Evolutionary conservation across 208 protist genomes (phyloP).

Genomic region (Crithidia acanthocephali): DNA sequence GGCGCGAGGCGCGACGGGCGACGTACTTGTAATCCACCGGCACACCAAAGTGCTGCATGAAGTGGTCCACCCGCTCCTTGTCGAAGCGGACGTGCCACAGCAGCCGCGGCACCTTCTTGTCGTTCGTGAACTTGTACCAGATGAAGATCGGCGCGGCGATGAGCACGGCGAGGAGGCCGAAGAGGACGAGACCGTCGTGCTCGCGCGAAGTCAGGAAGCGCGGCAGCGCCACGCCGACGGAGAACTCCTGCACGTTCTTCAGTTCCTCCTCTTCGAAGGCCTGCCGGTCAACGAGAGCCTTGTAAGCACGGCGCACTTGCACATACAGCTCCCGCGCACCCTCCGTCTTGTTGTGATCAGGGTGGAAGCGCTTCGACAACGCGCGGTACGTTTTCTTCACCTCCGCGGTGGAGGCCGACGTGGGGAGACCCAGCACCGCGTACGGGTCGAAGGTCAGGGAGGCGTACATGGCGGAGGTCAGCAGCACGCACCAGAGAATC

Average conservation of each 20-base stretch:
- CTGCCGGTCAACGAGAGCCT: conserved; percentile 91
- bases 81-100: conserved; percentile 80
- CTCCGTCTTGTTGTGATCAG: conserved; percentile 92
- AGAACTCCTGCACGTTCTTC: conserved; percentile 71
- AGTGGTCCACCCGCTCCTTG: conserved; percentile 81
- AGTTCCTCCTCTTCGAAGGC: conserved; percentile 91
- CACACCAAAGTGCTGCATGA: conserved; percentile 82
- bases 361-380: conserved; percentile 85
- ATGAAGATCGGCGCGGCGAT: conserved; percentile 67
- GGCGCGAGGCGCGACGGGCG: conserved; percentile 67
- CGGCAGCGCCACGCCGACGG: conserved; percentile 89
- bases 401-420: conserved; percentile 65
- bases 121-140: conserved; percentile 83
- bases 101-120: conserved; percentile 70
- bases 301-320: conserved; percentile 91
- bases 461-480: conserved; percentile 90
- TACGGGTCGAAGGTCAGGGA: conserved; percentile 90
- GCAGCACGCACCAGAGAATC: conserved; percentile 79
- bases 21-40: conserved; percentile 77
- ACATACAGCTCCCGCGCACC: conserved; percentile 89
- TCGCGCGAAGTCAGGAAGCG: conserved; percentile 87
- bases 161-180: conserved; percentile 82
- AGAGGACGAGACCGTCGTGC: conserved; percentile 88
- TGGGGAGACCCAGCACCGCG: conserved; percentile 70
- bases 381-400: conserved; percentile 90